These are phyloP conservation scores for Coniochaeta sp. DNA, from an alignment of 2,329 filamentous ascomycete species.

Conservation along the genomic window DNA sequence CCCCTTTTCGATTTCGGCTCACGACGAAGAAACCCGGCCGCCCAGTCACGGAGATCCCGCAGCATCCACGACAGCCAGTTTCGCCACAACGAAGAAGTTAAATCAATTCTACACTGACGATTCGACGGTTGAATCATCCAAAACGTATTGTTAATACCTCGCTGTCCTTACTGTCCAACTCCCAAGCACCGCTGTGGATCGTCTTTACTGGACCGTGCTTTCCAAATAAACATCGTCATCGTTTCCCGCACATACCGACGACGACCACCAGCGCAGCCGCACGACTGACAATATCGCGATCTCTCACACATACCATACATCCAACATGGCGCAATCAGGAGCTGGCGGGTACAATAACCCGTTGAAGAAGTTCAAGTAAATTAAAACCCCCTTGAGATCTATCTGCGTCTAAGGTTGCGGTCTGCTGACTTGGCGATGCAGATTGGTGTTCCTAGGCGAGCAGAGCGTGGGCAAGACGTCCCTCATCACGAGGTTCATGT, in stretches of 20 bases:
- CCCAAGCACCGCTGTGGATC: background rate
- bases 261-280: background rate
- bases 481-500: slow-evolving; percentile 98
- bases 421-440: slow-evolving; percentile 25
- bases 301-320: slow-evolving; percentile 10
- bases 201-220: background rate
- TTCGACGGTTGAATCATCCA: background rate
- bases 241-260: background rate
- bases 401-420: background rate
- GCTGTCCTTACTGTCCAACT: background rate
- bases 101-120: background rate
- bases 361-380: slow-evolving; percentile 99
- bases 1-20: background rate
- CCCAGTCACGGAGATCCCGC: background rate
- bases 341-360: slow-evolving; percentile 91
- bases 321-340: slow-evolving; percentile 69
- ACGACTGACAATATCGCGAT: background rate
- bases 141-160: background rate
- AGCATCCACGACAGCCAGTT: background rate
- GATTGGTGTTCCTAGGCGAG: slow-evolving; percentile 94
- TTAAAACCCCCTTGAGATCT: slow-evolving; percentile 2
- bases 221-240: slow-evolving; percentile 3
- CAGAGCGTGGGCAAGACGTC: slow-evolving; percentile 99
- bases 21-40: background rate
- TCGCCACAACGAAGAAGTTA: background rate